These are phyloP conservation scores for Trifolium dubium DNA, from an alignment of 306 rosid genomes.

Conservation along the genomic window DNA sequence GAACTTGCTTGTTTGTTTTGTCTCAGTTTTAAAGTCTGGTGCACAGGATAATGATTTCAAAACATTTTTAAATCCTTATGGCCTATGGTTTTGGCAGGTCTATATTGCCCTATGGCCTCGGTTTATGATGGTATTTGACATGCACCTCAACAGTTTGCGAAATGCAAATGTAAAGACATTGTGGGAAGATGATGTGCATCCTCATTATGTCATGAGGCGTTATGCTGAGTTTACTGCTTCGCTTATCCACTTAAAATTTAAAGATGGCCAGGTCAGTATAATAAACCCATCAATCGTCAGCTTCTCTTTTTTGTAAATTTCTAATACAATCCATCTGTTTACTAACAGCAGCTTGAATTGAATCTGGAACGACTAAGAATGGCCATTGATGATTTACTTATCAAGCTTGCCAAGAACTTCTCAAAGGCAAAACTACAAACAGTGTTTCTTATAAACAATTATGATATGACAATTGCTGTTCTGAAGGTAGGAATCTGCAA, in stretches of 20 bases:
- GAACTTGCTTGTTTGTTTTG: no score
- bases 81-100: slow-evolving; percentile 55
- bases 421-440: slow-evolving; percentile 76
- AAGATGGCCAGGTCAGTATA: slow-evolving; percentile 87
- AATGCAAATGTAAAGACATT: slow-evolving; percentile 83
- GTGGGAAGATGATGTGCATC: slow-evolving; percentile 99
- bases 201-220: slow-evolving; percentile 97
- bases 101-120: slow-evolving; percentile 97
- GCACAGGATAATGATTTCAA: no score
- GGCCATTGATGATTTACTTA: slow-evolving; percentile 93
- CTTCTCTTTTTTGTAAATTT: slow-evolving; percentile 14
- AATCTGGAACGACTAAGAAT: slow-evolving; percentile 90
- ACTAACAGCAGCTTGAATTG: slow-evolving; percentile 76
- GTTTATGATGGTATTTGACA: slow-evolving; percentile 95
- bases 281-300: slow-evolving; percentile 23
- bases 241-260: slow-evolving; percentile 86
- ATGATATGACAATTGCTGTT: slow-evolving; percentile 94
- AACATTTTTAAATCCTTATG: no score
- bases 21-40: no score
- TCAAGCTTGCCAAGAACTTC: slow-evolving; percentile 93
- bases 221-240: slow-evolving; percentile 98
- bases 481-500: slow-evolving; percentile 70
- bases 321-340: slow-evolving; percentile 31
- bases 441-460: slow-evolving; percentile 93
- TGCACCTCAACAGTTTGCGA: slow-evolving; percentile 91